These are phyloP conservation scores for Xylariales sp. DNA, from an alignment of 2,329 filamentous ascomycete species.

Conservation along the genomic window DNA sequence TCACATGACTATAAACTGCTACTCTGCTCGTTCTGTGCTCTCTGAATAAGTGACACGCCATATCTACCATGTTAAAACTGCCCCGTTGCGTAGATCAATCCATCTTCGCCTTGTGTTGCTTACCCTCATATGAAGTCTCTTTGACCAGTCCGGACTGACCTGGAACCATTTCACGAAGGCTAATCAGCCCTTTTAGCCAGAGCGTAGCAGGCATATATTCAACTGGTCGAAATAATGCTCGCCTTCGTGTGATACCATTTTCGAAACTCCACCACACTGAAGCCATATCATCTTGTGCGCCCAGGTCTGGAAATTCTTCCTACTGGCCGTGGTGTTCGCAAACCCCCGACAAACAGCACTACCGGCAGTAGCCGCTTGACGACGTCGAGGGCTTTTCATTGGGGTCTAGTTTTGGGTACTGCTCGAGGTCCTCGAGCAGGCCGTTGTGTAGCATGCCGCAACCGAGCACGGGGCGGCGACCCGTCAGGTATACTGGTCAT, in stretches of 20 bases:
- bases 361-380: slow-evolving; percentile 5
- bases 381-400: slow-evolving; percentile 5
- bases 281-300: slow-evolving; percentile 9
- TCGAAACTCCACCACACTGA: slow-evolving; percentile 7
- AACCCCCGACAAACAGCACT: slow-evolving; percentile 3
- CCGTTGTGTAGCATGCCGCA: slow-evolving; percentile 3
- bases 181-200: slow-evolving; percentile 8
- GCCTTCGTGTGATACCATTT: slow-evolving; percentile 4
- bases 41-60: too few relatives aligned
- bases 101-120: too few relatives aligned
- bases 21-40: too few relatives aligned
- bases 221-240: slow-evolving; percentile 9
- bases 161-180: slow-evolving; percentile 7
- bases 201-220: slow-evolving; percentile 6
- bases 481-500: slow-evolving; percentile 3
- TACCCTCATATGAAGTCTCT: too few relatives aligned
- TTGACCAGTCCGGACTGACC: too few relatives aligned
- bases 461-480: not conserved
- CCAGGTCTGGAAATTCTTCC: not conserved
- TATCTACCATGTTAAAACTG: too few relatives aligned
- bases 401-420: slow-evolving; percentile 6
- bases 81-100: too few relatives aligned
- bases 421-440: not conserved
- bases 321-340: not conserved
- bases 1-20: too few relatives aligned